These are phyloP conservation scores for Rhexocercosporidium sp. DNA, from an alignment of 2,329 filamentous ascomycete species.

Conservation along the genomic window DNA sequence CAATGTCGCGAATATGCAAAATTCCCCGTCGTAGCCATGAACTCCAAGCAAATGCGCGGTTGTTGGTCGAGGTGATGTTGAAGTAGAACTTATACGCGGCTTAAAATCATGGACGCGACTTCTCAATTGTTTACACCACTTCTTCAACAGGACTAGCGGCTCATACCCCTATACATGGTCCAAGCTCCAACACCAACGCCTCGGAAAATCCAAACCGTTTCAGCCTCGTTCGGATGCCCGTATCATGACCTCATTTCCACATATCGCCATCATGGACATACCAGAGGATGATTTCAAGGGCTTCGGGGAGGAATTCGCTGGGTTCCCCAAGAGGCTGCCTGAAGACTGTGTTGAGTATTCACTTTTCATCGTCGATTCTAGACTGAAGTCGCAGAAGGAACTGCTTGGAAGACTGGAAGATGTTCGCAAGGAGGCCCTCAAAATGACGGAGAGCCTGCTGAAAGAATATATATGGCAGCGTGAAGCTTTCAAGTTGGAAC, in stretches of 20 bases:
- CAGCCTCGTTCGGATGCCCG: slow-evolving; percentile 6
- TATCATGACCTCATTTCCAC: not conserved
- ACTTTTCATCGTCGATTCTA: slow-evolving; percentile 71
- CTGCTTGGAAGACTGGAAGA: slow-evolving; percentile 70
- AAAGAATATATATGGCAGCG: slow-evolving; percentile 95
- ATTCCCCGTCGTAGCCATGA: slow-evolving; percentile 36
- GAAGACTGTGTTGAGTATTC: slow-evolving; percentile 89
- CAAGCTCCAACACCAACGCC: slow-evolving; percentile 16
- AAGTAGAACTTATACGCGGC: not conserved
- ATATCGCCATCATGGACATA: slow-evolving; percentile 41
- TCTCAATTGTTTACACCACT: slow-evolving; percentile 33
- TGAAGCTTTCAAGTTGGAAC: slow-evolving; percentile 70
- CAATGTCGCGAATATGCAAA: slow-evolving; percentile 32
- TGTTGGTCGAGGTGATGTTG: slow-evolving; percentile 17
- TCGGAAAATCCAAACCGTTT: slow-evolving; percentile 10
- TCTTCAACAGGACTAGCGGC: slow-evolving; percentile 24
- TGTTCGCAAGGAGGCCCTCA: slow-evolving; percentile 71
- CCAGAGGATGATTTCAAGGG: slow-evolving; percentile 64
- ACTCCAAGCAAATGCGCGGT: slow-evolving; percentile 37
- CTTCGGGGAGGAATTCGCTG: slow-evolving; percentile 65
- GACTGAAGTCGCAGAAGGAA: slow-evolving; percentile 56
- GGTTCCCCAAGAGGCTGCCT: slow-evolving; percentile 67
- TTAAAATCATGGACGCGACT: slow-evolving; percentile 30
- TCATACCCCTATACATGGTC: slow-evolving; percentile 1
- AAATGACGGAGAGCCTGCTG: slow-evolving; percentile 68